Percentiles rank a stretch among this genome's conserved stretches.
Evolutionary conservation across 2,329 filamentous ascomycete species (phyloP).

Genomic region (Nigrograna mackinnonii): DNA sequence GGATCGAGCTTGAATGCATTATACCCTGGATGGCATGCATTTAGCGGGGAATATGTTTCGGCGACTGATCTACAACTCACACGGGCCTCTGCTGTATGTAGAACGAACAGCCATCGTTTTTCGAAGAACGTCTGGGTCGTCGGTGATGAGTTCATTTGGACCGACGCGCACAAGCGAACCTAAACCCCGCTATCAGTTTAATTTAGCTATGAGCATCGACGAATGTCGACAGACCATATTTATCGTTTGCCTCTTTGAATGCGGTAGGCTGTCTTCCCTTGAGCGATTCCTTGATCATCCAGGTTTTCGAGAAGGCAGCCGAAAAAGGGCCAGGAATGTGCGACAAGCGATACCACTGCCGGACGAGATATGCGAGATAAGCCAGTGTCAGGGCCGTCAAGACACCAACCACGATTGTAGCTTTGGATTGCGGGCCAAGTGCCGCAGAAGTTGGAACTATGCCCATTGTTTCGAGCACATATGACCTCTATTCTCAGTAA

Average conservation of each 20-base stretch:
- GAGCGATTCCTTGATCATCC: slow-evolving; percentile 17
- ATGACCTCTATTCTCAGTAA: no score
- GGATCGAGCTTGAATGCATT: slow-evolving; percentile 55
- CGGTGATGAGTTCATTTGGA: slow-evolving; percentile 51
- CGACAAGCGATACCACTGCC: slow-evolving; percentile 22
- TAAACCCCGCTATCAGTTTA: no score
- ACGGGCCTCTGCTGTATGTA: slow-evolving; percentile 33
- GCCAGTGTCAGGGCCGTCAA: slow-evolving; percentile 7
- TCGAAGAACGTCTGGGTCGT: slow-evolving; percentile 50
- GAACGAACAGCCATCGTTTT: slow-evolving; percentile 47
- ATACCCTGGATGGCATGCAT: no score
- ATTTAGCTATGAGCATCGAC: not conserved
- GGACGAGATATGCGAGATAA: slow-evolving; percentile 8
- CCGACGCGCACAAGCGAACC: slow-evolving; percentile 46
- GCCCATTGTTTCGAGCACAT: no score
- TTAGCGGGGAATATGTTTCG: no score
- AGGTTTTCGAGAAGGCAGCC: slow-evolving; percentile 19
- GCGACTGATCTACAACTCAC: slow-evolving; percentile 14
- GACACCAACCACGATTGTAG: slow-evolving; percentile 9
- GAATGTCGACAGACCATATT: slow-evolving; percentile 19
- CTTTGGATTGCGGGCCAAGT: no score
- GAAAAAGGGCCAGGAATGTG: slow-evolving; percentile 24
- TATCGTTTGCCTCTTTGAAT: slow-evolving; percentile 13
- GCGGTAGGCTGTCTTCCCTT: slow-evolving; percentile 14
- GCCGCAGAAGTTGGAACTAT: no score